A percentile compares a stretch with the other conserved stretches of the same genome.
Conservation (phyloP, 2,329 filamentous ascomycete genomes). For the Venturia nashicola region DNA sequence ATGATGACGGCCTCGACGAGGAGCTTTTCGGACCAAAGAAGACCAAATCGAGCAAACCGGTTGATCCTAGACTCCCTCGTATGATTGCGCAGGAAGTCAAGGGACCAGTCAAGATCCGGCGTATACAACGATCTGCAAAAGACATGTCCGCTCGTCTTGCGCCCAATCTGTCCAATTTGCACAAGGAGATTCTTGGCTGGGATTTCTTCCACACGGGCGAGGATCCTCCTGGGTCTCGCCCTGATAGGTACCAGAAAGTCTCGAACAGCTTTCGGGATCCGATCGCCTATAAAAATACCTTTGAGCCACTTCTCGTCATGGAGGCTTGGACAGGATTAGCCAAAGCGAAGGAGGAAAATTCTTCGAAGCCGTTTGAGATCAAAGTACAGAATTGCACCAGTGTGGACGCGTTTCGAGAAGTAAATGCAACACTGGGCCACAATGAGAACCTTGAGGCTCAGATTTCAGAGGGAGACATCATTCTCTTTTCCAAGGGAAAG, state of each 20-base stretch:
- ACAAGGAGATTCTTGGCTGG: conserved; percentile 82
- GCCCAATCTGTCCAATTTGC: conserved; percentile 74
- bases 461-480: conserved; percentile 74
- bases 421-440: conserved; percentile 70
- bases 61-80: neutral
- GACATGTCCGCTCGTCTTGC: conserved; percentile 90
- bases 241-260: conserved; percentile 62
- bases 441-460: conserved; percentile 57
- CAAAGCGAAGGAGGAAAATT: conserved; percentile 76
- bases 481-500: conserved; percentile 65
- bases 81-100: conserved; percentile 31
- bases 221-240: conserved; percentile 62
- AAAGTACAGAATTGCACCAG: conserved; percentile 79
- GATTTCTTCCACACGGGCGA: conserved; percentile 86
- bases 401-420: conserved; percentile 86
- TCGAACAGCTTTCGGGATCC: conserved; percentile 67
- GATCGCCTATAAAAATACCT: conserved; percentile 72
- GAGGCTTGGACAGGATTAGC: conserved; percentile 96
- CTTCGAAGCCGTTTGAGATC: conserved; percentile 66
- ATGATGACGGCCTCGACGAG: conserved; percentile 43
- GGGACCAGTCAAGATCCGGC: conserved; percentile 72
- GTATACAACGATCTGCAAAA: conserved; percentile 69
- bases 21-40: conserved; percentile 50
- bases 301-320: conserved; percentile 77
- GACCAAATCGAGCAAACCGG: conserved; percentile 19